Percentiles rank a stretch among this genome's conserved stretches.
Conservation (phyloP, 192 early-diverging fungal genomes). For the Coemansia sp. region DNA sequence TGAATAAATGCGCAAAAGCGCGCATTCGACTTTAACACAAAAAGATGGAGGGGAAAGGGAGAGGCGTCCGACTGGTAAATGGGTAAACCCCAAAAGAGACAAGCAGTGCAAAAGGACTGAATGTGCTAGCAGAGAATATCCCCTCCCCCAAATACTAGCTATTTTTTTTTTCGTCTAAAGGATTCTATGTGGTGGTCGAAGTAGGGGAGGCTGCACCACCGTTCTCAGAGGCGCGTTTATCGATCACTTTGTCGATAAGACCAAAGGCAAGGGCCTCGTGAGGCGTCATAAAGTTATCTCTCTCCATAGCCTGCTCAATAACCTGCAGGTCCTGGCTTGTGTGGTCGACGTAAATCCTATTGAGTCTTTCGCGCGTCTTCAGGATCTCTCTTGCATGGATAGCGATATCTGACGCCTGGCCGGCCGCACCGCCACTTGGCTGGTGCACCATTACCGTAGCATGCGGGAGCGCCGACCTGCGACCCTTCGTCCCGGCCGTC, state of each 20-base stretch:
- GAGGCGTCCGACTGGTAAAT: too few relatives aligned
- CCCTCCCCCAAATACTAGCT: too few relatives aligned
- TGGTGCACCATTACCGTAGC: slow-evolving; percentile 97
- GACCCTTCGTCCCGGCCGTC: slow-evolving; percentile 85
- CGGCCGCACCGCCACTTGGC: slow-evolving; percentile 90
- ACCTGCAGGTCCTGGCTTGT: slow-evolving; percentile 77
- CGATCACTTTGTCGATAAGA: slow-evolving; percentile 85
- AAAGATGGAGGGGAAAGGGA: too few relatives aligned
- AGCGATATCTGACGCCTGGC: slow-evolving; percentile 95
- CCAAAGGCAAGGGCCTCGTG: slow-evolving; percentile 89
- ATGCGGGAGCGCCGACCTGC: slow-evolving; percentile 84
- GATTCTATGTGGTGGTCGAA: not conserved
- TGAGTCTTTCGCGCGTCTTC: slow-evolving; percentile 77
- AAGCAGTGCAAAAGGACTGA: too few relatives aligned
- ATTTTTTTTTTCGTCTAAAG: too few relatives aligned
- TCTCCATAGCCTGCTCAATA: slow-evolving; percentile 88
- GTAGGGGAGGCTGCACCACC: not conserved
- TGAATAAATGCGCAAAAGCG: too few relatives aligned
- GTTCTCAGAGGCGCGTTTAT: slow-evolving; percentile 57
- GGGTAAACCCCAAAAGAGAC: too few relatives aligned
- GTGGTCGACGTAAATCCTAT: slow-evolving; percentile 84
- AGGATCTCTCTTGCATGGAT: slow-evolving; percentile 97
- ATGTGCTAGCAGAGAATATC: too few relatives aligned
- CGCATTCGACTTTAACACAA: too few relatives aligned
- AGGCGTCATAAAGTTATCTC: slow-evolving; percentile 93